Conservation (phyloP, 2,329 filamentous ascomycete genomes). For the Aspergillus transmontanensis region DNA sequence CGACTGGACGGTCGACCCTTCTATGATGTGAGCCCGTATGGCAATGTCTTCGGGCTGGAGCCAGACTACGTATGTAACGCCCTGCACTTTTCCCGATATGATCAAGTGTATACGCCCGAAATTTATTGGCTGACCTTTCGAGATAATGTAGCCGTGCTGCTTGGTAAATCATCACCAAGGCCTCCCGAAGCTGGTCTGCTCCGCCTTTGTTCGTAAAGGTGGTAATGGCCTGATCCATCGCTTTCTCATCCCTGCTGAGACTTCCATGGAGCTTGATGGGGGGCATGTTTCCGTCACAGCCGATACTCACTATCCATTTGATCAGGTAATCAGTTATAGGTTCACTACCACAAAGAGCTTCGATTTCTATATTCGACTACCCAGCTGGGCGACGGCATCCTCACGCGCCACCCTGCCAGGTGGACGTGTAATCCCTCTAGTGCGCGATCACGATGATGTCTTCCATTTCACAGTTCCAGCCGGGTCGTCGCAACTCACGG, state of each 20-base stretch:
- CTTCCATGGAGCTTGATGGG: conserved; percentile 35
- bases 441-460: neutral
- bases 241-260: conserved; percentile 51
- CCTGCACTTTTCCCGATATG: neutral
- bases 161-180: conserved; percentile 62
- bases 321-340: neutral
- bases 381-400: neutral
- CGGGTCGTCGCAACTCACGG: neutral
- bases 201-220: conserved; percentile 49
- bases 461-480: neutral
- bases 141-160: conserved; percentile 47
- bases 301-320: conserved; percentile 5
- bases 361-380: conserved; percentile 7
- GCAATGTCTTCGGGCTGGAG: conserved; percentile 56
- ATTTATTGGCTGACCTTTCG: neutral
- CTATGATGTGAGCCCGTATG: conserved; percentile 50
- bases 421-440: neutral
- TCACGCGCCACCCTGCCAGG: neutral
- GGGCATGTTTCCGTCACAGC: neutral
- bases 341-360: neutral
- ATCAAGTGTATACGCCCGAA: neutral
- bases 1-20: conserved; percentile 49
- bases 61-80: conserved; percentile 42
- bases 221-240: conserved; percentile 53
- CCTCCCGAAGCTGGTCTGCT: conserved; percentile 57